Base-by-base conservation (phyloP, 2,329 filamentous ascomycete genomes). In the Pseudocercospora pini-densiflorae region DNA sequence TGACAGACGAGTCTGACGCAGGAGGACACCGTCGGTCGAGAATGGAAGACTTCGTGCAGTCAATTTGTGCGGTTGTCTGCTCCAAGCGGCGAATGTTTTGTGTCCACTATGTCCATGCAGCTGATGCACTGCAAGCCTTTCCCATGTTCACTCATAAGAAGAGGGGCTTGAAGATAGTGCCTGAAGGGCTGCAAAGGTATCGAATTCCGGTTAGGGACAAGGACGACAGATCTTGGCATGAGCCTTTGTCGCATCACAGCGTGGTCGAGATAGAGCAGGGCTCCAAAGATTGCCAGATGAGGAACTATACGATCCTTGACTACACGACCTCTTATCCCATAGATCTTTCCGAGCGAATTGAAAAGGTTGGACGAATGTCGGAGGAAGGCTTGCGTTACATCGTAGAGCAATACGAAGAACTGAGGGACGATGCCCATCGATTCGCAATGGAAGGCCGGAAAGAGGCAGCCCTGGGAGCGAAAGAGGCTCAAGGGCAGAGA, bases 11-110 rank as follows among this genome's bases (percentile, higher is more conserved):
- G 3, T 27, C 27, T 27, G 27, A 6, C 3, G 27, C 3, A 3
- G 6, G 6, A 27, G 27, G 3, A 27, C 27, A 27, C 6, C 27
- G 21, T 54, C 14, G 27, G 6, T 27, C 6, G 27, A 5, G 4
- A 2, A 24, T 23, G 12, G 4, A 24, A 14, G 12, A 23, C 49
- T 57, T 57, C 53, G 53, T 57, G 21, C 21, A 57, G 19, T 9
- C 53, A 27, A 27, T 31, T 2, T 29, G 12, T n/a, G 53, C 53
- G 7, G 27, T 29, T 2, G 14, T 57, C 12, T 57, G 53, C 27
- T 57, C 53, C 16, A 57, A 57, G 19, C 53, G 53, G 10, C 27
- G 53, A 4, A 57, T 57, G 53, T 57, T 57, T 9, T 33, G 53
- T 57, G 53, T 23, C 5, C 10, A 57, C 6, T 57, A 29, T 5